Base-by-base conservation (phyloP, 2,329 filamentous ascomycete species). In the Trichoderma simmonsii region DNA sequence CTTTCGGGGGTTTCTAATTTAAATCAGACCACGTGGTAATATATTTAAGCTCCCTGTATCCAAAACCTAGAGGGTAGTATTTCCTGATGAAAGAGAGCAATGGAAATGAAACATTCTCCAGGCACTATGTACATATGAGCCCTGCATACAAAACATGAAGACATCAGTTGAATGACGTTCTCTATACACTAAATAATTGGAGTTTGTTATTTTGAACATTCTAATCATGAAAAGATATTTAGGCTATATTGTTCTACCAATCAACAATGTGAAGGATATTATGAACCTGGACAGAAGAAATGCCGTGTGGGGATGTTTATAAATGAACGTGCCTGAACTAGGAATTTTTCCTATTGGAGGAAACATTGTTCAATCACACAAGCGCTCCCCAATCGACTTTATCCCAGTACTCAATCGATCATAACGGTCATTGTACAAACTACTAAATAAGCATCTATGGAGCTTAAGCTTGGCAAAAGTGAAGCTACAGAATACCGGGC, bases 261-360 rank as follows among this genome's bases (percentile, higher is more conserved):
- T 56, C 8, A 28, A 15, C 24, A 14, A 30, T 14, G 2, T 57
- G 32, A 24, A 54, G 30, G n/a, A 66, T 66, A n/a, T 15, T 34
- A 43, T 43, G 5, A 11, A 6, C 34, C 15, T 26, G 28, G 39
- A 15, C 8, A 15, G 12, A 18, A 67, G 32, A 67, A 32, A 9
- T 39, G 15, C 48, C 32, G 12, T 21, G 51, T 36, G 30, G 24
- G 18, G 21, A 39, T 12, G 11, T 21, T 32, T 2, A 15, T 57
- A 14, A 39, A 18, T 15, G 6, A 60, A 24, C 5, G 15, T 24
- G 26, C 43, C 4, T 24, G 43, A 18, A 26, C 51, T 28, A 24
- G 34, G 32, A 67, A 39, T 39, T 67, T 18, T 15, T 39, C 64
- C 64, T 57, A 67, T 67, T 67, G 64, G 51, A 57, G 15, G n/a